Percentiles rank a stretch among this genome's conserved stretches.
Conservation (phyloP, 805 yeast genomes). For the Saturnispora zaruensis region DNA sequence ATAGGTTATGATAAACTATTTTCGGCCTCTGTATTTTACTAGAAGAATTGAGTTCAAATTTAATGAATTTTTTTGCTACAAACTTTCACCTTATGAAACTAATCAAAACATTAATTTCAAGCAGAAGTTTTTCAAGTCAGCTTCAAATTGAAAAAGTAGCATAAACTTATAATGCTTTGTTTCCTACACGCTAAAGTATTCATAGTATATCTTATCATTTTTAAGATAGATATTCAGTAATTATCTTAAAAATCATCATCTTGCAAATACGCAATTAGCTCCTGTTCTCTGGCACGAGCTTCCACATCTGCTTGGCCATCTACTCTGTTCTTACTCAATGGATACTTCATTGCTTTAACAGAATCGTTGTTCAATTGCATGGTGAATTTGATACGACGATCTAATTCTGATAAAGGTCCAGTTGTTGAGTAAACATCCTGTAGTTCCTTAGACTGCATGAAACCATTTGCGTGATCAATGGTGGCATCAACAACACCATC, state of each 20-base stretch:
- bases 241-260: conserved; percentile 38
- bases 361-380: conserved; percentile 83
- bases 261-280: conserved; percentile 30
- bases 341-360: conserved; percentile 92
- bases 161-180: no score
- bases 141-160: no score
- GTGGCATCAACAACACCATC: conserved; percentile 96
- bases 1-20: neutral
- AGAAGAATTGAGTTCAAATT: neutral
- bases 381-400: conserved; percentile 90
- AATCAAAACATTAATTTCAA: no score
- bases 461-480: conserved; percentile 84
- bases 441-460: conserved; percentile 82
- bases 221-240: neutral
- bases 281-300: conserved; percentile 48
- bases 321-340: conserved; percentile 45
- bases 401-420: conserved; percentile 79
- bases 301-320: conserved; percentile 46
- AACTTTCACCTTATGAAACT: no score
- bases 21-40: neutral
- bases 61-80: neutral
- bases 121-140: no score
- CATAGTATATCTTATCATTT: neutral
- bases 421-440: conserved; percentile 80
- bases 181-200: neutral